Conservation (phyloP, 306 rosid genomes). For the Vicia villosa region DNA sequence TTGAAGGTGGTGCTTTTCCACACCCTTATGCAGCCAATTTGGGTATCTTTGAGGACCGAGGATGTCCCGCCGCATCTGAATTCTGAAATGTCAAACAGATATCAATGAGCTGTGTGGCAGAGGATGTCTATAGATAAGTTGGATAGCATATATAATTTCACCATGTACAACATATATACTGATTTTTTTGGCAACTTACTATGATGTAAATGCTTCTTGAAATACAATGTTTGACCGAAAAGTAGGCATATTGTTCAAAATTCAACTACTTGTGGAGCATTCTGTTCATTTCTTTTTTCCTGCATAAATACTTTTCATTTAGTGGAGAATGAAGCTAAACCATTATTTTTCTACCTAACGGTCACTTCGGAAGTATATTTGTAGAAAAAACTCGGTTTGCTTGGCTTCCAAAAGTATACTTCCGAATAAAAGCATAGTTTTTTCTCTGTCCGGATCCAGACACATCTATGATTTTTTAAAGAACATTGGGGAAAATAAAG, state of each 20-base stretch:
- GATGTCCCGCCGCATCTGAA: constrained; percentile 34
- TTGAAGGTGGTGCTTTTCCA: constrained; percentile 41
- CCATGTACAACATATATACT: constrained; percentile 26
- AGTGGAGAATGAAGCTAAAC: neutral
- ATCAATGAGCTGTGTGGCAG: constrained; percentile 21
- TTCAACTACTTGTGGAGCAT: neutral
- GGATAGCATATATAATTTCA: constrained; percentile 17
- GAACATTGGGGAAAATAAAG: too few relatives aligned
- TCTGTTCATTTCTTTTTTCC: neutral
- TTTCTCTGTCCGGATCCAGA: too few relatives aligned
- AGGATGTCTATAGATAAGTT: constrained; percentile 29
- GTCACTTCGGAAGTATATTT: too few relatives aligned
- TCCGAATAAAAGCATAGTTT: too few relatives aligned
- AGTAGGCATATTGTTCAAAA: neutral
- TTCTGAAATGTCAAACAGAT: neutral
- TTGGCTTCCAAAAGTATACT: too few relatives aligned
- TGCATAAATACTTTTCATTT: neutral
- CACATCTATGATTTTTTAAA: too few relatives aligned
- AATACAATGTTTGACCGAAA: constrained; percentile 13
- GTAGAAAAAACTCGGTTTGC: too few relatives aligned
- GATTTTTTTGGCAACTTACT: constrained; percentile 24
- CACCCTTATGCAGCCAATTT: constrained; percentile 44
- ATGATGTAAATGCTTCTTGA: constrained; percentile 30
- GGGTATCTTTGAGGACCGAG: constrained; percentile 38
- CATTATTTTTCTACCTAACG: too few relatives aligned